Conservation (phyloP, 495 filamentous ascomycete genomes). For the Articulospora tetracladia region DNA sequence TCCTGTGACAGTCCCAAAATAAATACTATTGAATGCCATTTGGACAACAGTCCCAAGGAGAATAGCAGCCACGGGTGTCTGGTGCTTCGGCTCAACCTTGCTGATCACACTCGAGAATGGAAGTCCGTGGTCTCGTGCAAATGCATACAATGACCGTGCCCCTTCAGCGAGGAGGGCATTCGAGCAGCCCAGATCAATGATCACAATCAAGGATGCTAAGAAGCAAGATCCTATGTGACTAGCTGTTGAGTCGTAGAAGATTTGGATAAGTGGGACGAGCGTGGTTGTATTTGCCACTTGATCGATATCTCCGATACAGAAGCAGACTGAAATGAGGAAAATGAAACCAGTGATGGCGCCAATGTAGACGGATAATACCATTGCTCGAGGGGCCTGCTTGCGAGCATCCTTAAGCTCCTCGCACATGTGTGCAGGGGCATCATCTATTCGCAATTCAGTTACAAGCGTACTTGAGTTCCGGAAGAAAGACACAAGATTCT, state of each 20-base stretch:
- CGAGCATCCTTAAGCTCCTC: conserved; percentile 48
- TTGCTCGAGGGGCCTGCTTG: conserved; percentile 49
- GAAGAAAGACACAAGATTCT: background rate
- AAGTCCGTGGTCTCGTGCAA: conserved; percentile 53
- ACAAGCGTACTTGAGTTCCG: background rate
- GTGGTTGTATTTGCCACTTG: conserved; percentile 33
- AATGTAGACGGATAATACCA: conserved; percentile 49
- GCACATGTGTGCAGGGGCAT: conserved; percentile 44
- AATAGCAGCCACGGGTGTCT: conserved; percentile 52
- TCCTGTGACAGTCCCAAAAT: conserved; percentile 53
- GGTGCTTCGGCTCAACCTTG: conserved; percentile 26
- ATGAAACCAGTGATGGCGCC: conserved; percentile 45
- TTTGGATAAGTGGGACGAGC: conserved; percentile 48
- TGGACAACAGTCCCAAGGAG: conserved; percentile 47
- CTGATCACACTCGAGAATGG: conserved; percentile 50
- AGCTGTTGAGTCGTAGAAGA: conserved; percentile 43
- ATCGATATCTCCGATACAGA: conserved; percentile 37
- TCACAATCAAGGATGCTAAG: conserved; percentile 40
- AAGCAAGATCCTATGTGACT: conserved; percentile 36
- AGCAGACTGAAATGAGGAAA: conserved; percentile 37
- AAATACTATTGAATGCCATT: conserved; percentile 51
- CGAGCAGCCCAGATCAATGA: conserved; percentile 37
- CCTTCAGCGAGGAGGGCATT: conserved; percentile 46
- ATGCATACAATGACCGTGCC: conserved; percentile 52
- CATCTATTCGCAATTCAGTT: conserved; percentile 42